phyloP scores from a whole-genome alignment of 257 asterid species.

The Solanum lignicaule region DNA sequence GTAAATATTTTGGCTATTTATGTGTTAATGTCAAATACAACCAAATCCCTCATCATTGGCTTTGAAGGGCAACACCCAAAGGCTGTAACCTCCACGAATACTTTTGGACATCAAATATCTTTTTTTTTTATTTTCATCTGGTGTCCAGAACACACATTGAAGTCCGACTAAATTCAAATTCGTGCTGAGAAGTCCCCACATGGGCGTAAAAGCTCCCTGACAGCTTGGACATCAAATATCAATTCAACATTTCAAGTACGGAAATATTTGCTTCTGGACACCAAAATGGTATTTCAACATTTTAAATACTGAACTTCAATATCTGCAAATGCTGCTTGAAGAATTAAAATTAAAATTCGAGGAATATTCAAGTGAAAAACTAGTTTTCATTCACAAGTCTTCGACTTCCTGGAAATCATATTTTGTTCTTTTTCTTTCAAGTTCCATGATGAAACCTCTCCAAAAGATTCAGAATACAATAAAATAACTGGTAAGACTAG shows the following conservation, averaged over 20 bases:
- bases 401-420: background rate
- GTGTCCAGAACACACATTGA: background rate
- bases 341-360: background rate
- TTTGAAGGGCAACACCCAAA: background rate
- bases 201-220: background rate
- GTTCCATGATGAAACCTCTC: background rate
- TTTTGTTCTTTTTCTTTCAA: background rate
- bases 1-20: background rate
- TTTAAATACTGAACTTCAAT: background rate
- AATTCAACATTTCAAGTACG: background rate
- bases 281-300: background rate
- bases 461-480: background rate
- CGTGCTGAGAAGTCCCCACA: accelerated
- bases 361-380: background rate
- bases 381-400: background rate
- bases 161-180: too few relatives aligned
- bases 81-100: background rate
- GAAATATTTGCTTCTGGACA: background rate
- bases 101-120: background rate
- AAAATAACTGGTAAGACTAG: background rate
- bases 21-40: background rate
- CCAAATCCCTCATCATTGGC: background rate
- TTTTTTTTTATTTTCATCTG: too few relatives aligned
- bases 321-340: background rate
- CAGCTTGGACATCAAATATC: background rate